Base-by-base conservation (phyloP, 1,284 basidiomycete species). In the Ustilago esculenta region DNA sequence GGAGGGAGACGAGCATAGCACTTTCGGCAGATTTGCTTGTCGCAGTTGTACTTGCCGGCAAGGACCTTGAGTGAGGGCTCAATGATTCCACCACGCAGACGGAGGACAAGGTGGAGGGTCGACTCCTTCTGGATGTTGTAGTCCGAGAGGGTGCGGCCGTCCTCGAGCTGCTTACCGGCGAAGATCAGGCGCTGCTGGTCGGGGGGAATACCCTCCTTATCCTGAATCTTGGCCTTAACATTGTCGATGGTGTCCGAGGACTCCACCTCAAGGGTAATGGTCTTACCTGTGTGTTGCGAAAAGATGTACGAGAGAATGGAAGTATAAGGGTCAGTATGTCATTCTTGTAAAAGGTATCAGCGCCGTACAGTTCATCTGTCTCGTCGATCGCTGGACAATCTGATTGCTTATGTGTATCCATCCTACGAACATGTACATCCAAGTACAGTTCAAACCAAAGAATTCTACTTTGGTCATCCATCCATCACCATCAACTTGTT, bases 1-100 rank as follows among this genome's bases (percentile, higher is more conserved):
- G 94, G 94, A 77, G 95, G 94, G 77, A 98, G 94, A 83, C 96
- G 95, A 52, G 95, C 95, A 85, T 98, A 98, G 87, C 96, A 98
- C 86, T 98, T 98, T 85, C 95, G 94, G 89, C 95, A 98, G 82
- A 98, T 82, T 78, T 82, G 96, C 83, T 69, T 69, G 66, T 69
- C 66, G 52, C 66, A 68, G 65, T 68, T 68, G 58, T 68, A 68
- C 87, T 97, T 98, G 84, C 94, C 94, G 87, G 94, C 96, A 75
- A 98, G 91, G 88, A 91, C 79, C 79, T 82, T 82, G 75, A 82
- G 79, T 56, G 80, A 81, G 52, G 80, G 76, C 56, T 81, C 78
- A 27, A 68, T 79, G 60, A 83, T 83, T 58, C 78, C 78, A 64
- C 78, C 78, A 43, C 78, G 78, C 23, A 80, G 72, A 54, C 77